These are phyloP conservation scores for Bipolaris zeicola DNA, from an alignment of 2,329 filamentous ascomycete species.

Conservation along the genomic window DNA sequence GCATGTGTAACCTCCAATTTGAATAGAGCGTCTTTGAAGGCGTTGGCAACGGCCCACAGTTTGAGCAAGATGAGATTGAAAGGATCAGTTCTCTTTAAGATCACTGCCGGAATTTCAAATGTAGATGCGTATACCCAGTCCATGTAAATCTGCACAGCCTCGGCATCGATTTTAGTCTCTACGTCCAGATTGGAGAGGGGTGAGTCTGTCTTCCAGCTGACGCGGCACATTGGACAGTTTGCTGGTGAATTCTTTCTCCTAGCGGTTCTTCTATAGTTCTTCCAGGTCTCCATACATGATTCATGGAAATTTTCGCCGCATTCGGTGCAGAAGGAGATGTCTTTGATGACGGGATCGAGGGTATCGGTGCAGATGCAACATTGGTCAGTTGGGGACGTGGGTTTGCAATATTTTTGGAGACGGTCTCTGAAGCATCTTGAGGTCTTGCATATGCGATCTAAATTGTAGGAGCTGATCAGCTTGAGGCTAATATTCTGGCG, in stretches of 20 bases:
- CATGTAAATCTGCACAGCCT: conserved; percentile 17
- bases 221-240: conserved; percentile 26
- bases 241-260: not conserved
- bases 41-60: not conserved
- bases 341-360: conserved; percentile 5
- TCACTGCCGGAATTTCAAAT: not conserved
- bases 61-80: not conserved
- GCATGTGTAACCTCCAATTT: too few relatives aligned
- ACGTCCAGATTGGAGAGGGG: not conserved
- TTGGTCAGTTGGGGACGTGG: conserved; percentile 9
- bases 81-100: too few relatives aligned
- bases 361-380: conserved; percentile 27
- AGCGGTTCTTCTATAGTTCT: not conserved
- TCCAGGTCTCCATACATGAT: conserved; percentile 17
- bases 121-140: conserved; percentile 21
- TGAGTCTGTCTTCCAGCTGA: conserved; percentile 10
- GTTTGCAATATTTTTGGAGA: conserved; percentile 23
- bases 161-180: not conserved
- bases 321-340: conserved; percentile 23
- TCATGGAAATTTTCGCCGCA: conserved; percentile 30
- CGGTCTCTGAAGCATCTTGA: conserved; percentile 21
- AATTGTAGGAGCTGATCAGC: not conserved
- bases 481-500: not conserved
- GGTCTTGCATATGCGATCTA: conserved; percentile 26
- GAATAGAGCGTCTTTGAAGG: not conserved